Percentiles rank a stretch among this genome's conserved stretches.
Evolutionary conservation across 805 yeast genomes (phyloP).

Genomic region (Kazachstania africana): DNA sequence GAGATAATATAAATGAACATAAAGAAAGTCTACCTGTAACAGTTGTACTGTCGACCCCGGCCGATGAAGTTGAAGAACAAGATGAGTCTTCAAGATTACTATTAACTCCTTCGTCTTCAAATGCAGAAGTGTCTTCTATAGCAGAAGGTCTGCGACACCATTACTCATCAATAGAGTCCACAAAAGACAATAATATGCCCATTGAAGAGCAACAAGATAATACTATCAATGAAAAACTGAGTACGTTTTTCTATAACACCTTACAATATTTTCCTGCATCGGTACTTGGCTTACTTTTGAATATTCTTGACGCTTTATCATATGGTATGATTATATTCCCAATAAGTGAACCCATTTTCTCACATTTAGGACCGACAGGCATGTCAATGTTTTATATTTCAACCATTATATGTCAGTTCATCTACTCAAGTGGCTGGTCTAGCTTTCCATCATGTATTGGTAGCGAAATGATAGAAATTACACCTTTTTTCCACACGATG

Average conservation of each 20-base stretch:
- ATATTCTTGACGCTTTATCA: constrained; percentile 84
- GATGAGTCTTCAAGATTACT: constrained; percentile 6
- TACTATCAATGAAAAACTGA: too few relatives aligned
- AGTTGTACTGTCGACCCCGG: too few relatives aligned
- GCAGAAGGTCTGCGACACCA: too few relatives aligned
- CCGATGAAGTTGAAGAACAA: background rate
- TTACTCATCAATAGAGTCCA: too few relatives aligned
- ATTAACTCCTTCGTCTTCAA: constrained; percentile 10
- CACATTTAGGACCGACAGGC: constrained; percentile 77
- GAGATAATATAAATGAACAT: too few relatives aligned
- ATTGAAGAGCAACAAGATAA: too few relatives aligned
- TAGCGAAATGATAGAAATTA: constrained; percentile 97
- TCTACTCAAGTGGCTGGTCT: constrained; percentile 83
- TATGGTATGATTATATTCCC: constrained; percentile 98
- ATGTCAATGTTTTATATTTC: constrained; percentile 89
- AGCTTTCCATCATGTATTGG: constrained; percentile 88
- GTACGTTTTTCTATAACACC: too few relatives aligned
- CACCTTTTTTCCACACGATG: constrained; percentile 95
- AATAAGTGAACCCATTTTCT: constrained; percentile 64
- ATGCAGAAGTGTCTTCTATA: too few relatives aligned
- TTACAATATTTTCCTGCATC: constrained; percentile 54
- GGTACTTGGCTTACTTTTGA: constrained; percentile 69
- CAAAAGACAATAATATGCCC: too few relatives aligned
- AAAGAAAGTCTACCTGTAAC: too few relatives aligned
- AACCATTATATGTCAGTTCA: constrained; percentile 79